phyloP scores from a whole-genome alignment of 768 basidiomycete genomes.

The Rubroboletus satanas region DNA sequence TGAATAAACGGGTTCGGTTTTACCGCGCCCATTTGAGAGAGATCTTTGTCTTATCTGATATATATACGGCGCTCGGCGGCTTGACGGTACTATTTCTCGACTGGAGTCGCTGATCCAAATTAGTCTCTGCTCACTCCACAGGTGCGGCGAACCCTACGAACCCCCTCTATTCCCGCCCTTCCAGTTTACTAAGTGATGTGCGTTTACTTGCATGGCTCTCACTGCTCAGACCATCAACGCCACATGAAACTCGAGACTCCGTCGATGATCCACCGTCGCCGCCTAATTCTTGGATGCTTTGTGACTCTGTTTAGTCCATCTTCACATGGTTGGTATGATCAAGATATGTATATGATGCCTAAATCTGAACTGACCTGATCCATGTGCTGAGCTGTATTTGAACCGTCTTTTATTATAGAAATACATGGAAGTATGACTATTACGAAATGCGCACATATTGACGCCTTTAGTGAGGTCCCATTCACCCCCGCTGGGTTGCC shows the following conservation, averaged over 20 bases:
- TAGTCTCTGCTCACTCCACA: background rate
- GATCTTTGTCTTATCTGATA: background rate
- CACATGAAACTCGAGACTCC: background rate
- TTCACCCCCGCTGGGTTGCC: background rate
- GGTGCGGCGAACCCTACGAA: background rate
- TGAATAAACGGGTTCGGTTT: constrained; percentile 8
- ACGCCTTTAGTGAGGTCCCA: background rate
- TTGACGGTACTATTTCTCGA: background rate
- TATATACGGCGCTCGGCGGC: background rate
- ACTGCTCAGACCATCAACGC: background rate
- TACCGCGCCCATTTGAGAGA: background rate
- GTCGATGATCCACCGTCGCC: background rate
- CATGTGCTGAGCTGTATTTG: background rate
- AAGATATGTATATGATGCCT: background rate
- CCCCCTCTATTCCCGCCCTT: background rate
- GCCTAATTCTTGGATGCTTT: background rate
- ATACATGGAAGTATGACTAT: background rate
- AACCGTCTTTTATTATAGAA: background rate
- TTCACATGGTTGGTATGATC: background rate
- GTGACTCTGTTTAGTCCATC: background rate
- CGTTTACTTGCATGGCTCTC: too few species aligned
- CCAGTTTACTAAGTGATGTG: background rate
- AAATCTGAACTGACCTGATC: background rate
- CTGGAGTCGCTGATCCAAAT: background rate
- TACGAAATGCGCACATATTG: constrained; percentile 16